Base-by-base conservation (phyloP, 2,329 filamentous ascomycete species). In the Paracamarosporium sp. region DNA sequence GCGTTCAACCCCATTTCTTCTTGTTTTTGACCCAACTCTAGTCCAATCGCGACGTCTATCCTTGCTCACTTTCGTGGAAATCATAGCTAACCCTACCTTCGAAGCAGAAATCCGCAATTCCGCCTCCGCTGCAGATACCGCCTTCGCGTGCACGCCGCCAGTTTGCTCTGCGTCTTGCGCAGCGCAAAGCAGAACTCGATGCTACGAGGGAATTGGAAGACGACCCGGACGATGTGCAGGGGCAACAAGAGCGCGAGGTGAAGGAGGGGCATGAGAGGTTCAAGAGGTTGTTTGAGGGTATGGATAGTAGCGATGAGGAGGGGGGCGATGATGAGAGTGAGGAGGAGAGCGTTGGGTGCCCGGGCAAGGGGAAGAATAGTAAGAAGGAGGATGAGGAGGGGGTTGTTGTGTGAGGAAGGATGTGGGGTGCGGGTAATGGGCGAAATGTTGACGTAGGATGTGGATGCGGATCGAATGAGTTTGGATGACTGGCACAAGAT, bases 61-160 rank as follows among this genome's bases (percentile, higher is more conserved):
- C 45, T 55, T n/a, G n/a, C 44, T 45, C 6, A 40, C 27, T 31
- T 47, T 17, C 20, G 15, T 20, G 36, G 5, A 46, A 66, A 51
- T 61, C 27, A 64, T 38, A 22, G 20, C 54, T 60, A 27, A 57
- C 38, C 24, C 28, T 31, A 3, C 15, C 9, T 3, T 8, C n/a
- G 1, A 3, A n/a, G 33, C 31, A 60, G 57, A 54, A 47, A 24
- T 54, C 57, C 20, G 45, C 46, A 24, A 25, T 66, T 45, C n/a
- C 90, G 88, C 22, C 89, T 30, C 92, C 93, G 12, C 82, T 97
- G 69, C 95, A 94, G 74, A 88, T 94, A 33, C 89, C 91, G 0
- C 93, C 94, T 2, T 96, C 92, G 7, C 88, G 94, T 51, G 94
- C 94, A 7, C 88, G 94, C 50, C 84, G 92, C 54, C 92, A 96